Evolutionary conservation across 2,329 filamentous ascomycete genomes (phyloP).

Genomic region (Ophiocordyceps camponoti-floridani): DNA sequence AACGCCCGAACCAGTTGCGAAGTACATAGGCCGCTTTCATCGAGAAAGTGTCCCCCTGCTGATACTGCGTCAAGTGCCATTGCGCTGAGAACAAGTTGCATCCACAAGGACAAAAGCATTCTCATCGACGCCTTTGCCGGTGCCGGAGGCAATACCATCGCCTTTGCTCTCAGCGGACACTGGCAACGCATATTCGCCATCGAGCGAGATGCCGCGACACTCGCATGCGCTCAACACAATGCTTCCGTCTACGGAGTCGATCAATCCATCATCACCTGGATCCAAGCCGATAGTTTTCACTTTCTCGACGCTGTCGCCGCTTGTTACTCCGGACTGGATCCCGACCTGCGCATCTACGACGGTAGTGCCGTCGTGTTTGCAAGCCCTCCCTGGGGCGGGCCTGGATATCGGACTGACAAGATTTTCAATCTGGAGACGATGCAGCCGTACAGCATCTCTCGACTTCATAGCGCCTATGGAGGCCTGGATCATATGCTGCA

Average conservation of each 20-base stretch:
- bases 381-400: conserved; percentile 43
- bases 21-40: conserved; percentile 25
- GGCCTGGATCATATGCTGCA: conserved; percentile 52
- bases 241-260: conserved; percentile 67
- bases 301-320: conserved; percentile 33
- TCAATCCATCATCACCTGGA: conserved; percentile 59
- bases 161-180: conserved; percentile 65
- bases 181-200: conserved; percentile 80
- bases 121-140: conserved; percentile 84
- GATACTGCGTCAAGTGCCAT: not conserved
- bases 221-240: conserved; percentile 87
- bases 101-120: conserved; percentile 36
- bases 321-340: conserved; percentile 16
- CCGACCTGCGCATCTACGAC: conserved; percentile 21
- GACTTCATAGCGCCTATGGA: conserved; percentile 45
- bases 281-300: conserved; percentile 74
- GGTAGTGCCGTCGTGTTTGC: conserved; percentile 31
- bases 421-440: conserved; percentile 75
- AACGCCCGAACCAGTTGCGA: conserved; percentile 80
- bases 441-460: conserved; percentile 63
- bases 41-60: not conserved
- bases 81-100: conserved; percentile 48
- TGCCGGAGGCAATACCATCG: conserved; percentile 84
- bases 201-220: conserved; percentile 62
- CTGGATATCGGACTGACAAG: conserved; percentile 35